Evolutionary conservation across 2,329 filamentous ascomycete species (phyloP).

Genomic region (Fusarium verrucosum): DNA sequence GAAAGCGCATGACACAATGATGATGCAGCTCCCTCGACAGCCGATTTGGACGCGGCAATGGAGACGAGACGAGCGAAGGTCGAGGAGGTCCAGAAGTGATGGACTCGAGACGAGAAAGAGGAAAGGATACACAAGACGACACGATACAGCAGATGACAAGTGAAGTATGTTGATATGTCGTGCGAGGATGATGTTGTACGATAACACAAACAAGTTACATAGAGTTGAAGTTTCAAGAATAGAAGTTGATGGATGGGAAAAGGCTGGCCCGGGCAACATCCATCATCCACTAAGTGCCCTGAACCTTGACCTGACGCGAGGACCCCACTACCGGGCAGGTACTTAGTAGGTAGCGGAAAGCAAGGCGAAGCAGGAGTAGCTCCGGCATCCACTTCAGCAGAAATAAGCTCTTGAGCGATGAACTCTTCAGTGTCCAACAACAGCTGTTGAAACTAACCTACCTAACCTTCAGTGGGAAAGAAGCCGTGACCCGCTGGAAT

Average conservation of each 20-base stretch:
- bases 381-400: neutral
- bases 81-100: neutral
- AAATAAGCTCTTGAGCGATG: constrained; percentile 13
- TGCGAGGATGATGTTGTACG: constrained; percentile 4
- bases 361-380: constrained; percentile 9
- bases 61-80: neutral
- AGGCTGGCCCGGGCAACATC: constrained; percentile 24
- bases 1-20: constrained; percentile 29
- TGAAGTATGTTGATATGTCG: neutral
- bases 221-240: constrained; percentile 1
- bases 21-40: constrained; percentile 20
- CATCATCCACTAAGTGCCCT: constrained; percentile 14
- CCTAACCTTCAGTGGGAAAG: constrained; percentile 12
- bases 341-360: neutral
- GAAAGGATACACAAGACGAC: neutral
- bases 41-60: constrained; percentile 10
- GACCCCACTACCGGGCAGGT: constrained; percentile 13
- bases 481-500: neutral
- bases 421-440: constrained; percentile 20
- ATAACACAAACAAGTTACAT: constrained; percentile 10
- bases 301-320: constrained; percentile 11
- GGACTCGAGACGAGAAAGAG: neutral
- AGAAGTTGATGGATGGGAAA: constrained; percentile 21
- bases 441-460: constrained; percentile 22
- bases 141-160: neutral